These are phyloP conservation scores for Colletotrichum gloeosporioides DNA, from an alignment of 2,329 filamentous ascomycete genomes.

Conservation along the genomic window DNA sequence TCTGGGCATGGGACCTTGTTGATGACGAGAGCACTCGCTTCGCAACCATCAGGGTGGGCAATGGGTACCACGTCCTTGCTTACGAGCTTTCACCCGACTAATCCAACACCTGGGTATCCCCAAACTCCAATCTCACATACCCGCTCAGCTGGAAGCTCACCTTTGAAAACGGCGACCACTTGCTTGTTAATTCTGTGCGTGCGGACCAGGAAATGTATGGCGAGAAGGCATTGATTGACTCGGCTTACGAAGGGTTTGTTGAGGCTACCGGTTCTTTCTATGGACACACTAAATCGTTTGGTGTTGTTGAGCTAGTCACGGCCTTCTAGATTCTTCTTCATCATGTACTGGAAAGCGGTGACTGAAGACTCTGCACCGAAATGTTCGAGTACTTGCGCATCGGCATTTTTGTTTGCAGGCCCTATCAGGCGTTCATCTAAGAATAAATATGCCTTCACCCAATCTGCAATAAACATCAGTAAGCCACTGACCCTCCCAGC, in stretches of 20 bases:
- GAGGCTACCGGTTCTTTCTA: neutral
- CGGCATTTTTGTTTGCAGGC: neutral
- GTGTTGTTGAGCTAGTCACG: neutral
- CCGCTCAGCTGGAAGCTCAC: neutral
- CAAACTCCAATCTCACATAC: neutral
- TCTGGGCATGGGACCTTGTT: neutral
- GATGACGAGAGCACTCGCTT: neutral
- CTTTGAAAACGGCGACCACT: neutral
- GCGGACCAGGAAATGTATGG: neutral
- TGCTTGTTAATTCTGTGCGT: neutral
- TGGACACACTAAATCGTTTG: neutral
- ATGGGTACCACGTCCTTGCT: neutral
- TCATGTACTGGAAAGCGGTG: neutral
- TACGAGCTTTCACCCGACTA: neutral
- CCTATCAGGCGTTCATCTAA: rapidly evolving
- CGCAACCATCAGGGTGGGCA: neutral
- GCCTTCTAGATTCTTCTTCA: neutral
- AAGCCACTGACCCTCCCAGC: neutral
- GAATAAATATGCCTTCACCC: neutral
- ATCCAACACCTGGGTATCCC: neutral
- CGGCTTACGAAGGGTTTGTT: neutral
- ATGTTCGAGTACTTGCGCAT: neutral
- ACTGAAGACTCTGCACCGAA: neutral
- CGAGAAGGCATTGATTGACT: neutral
- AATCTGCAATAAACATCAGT: neutral